phyloP scores from a whole-genome alignment of 768 basidiomycete species.

The Mycena capillaripes region DNA sequence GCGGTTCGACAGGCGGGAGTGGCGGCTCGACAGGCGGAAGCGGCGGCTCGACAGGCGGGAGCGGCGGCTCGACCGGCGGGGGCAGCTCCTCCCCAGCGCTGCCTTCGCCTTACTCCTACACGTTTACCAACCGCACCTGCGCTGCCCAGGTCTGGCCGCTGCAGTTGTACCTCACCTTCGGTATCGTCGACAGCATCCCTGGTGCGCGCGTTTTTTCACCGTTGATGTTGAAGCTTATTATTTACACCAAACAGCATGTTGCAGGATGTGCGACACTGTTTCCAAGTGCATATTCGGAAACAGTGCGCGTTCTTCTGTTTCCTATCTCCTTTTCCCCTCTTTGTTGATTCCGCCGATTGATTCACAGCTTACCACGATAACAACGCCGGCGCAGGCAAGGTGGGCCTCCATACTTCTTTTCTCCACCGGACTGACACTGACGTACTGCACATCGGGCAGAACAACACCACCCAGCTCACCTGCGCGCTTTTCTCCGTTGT shows the following conservation, averaged over 20 bases:
- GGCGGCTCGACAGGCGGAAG: too few relatives aligned
- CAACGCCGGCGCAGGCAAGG: slow-evolving; percentile 19
- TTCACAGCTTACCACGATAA: slow-evolving; percentile 34
- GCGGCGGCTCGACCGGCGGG: too few relatives aligned
- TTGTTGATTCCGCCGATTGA: background rate
- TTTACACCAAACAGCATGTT: slow-evolving; percentile 13
- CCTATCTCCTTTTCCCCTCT: background rate
- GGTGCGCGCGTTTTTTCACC: slow-evolving; percentile 5
- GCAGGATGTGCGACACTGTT: slow-evolving; percentile 23
- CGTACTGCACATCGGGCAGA: background rate
- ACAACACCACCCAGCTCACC: slow-evolving; percentile 16
- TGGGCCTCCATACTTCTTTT: background rate
- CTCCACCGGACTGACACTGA: too few relatives aligned
- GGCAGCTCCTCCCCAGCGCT: too few relatives aligned
- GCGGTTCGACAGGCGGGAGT: too few relatives aligned
- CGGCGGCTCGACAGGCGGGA: too few relatives aligned
- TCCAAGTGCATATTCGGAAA: slow-evolving; percentile 7
- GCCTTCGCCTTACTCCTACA: too few relatives aligned
- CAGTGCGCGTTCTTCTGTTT: slow-evolving; percentile 5
- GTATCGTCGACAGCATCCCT: slow-evolving; percentile 1
- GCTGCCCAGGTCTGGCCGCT: slow-evolving; percentile 16
- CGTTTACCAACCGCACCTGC: slow-evolving; percentile 18
- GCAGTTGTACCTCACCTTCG: slow-evolving; percentile 30
- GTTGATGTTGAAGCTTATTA: background rate
- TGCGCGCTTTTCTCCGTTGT: slow-evolving; percentile 27